Evolutionary conservation across 148 eudicot genomes (phyloP), one percentile per base, ranked within the genome.

Genomic region (Silene uniflora): DNA sequence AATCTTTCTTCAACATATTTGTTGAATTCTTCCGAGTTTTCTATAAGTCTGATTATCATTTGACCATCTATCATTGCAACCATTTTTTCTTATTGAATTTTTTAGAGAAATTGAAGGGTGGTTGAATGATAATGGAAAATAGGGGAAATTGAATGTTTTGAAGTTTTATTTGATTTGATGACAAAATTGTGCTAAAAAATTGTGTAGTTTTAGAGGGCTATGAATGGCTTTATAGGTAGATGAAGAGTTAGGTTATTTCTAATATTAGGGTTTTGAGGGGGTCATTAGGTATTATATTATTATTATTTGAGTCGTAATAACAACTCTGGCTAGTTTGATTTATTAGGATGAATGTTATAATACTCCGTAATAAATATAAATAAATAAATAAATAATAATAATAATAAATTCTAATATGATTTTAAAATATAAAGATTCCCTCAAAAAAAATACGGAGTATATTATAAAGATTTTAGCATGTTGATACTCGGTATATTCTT

Each of bases 51-150:
- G 6, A 1, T 52, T 64, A 78, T 78, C 81, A 78, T 78, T 14
- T 64, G 81, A 5, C 81, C 81, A 42, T 78, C 81, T 19, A 78
- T 78, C 76, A 72, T 72, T 17, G 17, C 64, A 18, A 55, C 49
- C 72, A 72, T 71, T 54, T 77, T 72, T 29, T 65, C 29, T 10
- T 9, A 4, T 52, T 23, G 35, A 32, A 35, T 29, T 21, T 22
- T 23, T 32, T 39, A 49, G 6, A 21, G 21, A 12, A 13, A 55
- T 62, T 64, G 76, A 24, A 27, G 39, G 62, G 10, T 27, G 12
- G 3, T 14, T 64, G 23, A 65, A 46, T 25, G 22, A 67, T 24
- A 54, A 55, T 49, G n/a, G 24, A 67, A 67, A 35, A 55, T 29
- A 67, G 71, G 12, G 77, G 69, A 32, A 35, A 66, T 16, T 54